Evolutionary conservation across 108 stramenopile species (phyloP).

Genomic region (Fragilaria crotonensis): DNA sequence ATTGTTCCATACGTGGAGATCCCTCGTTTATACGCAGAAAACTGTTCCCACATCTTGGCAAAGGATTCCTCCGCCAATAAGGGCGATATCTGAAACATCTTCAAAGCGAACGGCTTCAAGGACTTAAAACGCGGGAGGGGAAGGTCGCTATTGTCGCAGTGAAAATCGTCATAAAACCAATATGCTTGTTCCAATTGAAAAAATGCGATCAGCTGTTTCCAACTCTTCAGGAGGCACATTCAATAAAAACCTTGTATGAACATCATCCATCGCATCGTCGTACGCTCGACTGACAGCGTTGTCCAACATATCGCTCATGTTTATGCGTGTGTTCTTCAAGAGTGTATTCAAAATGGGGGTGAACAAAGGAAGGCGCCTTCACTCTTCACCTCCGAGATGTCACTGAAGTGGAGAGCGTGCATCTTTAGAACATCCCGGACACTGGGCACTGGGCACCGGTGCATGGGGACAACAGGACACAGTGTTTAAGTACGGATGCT

Average conservation of each 20-base stretch:
- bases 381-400: no score
- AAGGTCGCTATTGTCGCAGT: slow-evolving; percentile 40
- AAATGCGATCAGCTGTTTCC: slow-evolving; percentile 61
- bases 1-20: slow-evolving; percentile 84
- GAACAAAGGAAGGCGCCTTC: no score
- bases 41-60: slow-evolving; percentile 62
- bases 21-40: slow-evolving; percentile 59
- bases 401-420: no score
- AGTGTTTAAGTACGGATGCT: no score
- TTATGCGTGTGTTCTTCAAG: no score
- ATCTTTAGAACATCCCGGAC: no score
- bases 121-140: slow-evolving; percentile 54
- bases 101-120: slow-evolving; percentile 57
- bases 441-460: no score
- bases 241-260: slow-evolving; percentile 81
- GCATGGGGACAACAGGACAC: no score
- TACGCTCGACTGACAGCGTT: slow-evolving; percentile 25
- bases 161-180: slow-evolving; percentile 90
- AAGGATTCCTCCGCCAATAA: slow-evolving; percentile 45
- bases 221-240: slow-evolving; percentile 79
- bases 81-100: slow-evolving; percentile 63
- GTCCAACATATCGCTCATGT: not conserved
- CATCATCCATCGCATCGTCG: slow-evolving; percentile 77
- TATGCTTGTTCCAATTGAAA: slow-evolving; percentile 90
- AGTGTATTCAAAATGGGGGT: no score